Conservation (phyloP, 2,329 filamentous ascomycete species). For the Stachybotrys chartarum region DNA sequence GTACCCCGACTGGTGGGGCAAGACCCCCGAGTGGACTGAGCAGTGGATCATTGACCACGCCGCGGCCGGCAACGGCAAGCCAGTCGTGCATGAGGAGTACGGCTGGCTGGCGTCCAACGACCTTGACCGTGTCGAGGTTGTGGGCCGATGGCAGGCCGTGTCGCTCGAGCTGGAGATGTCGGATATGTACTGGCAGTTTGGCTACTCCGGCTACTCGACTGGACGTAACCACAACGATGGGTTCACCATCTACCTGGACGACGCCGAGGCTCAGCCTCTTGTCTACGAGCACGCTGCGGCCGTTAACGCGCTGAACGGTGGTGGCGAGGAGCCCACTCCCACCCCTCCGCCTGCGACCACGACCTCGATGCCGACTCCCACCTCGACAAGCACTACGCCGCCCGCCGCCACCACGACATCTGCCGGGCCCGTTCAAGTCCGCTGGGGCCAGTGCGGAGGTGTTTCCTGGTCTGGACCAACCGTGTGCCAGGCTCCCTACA, state of each 20-base stretch:
- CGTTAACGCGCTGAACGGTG: conserved; percentile 18
- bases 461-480: background rate
- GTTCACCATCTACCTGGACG: conserved; percentile 49
- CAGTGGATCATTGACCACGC: conserved; percentile 50
- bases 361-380: background rate
- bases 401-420: background rate
- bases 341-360: background rate
- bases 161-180: conserved; percentile 39
- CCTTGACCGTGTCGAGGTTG: conserved; percentile 31
- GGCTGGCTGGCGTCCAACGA: conserved; percentile 42
- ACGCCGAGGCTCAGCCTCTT: conserved; percentile 34
- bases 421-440: background rate
- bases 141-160: conserved; percentile 43
- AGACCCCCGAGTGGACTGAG: conserved; percentile 42
- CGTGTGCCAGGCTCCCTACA: background rate
- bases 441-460: conserved; percentile 1
- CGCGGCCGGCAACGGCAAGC: conserved; percentile 37
- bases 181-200: conserved; percentile 51
- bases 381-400: background rate
- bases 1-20: conserved; percentile 49
- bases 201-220: conserved; percentile 43
- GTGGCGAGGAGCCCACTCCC: background rate
- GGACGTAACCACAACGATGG: conserved; percentile 49
- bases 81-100: conserved; percentile 49
- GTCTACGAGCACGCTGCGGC: conserved; percentile 36